A percentile compares a stretch with the other conserved stretches of the same genome.
These are phyloP conservation scores for Cajanus cajan DNA, from an alignment of 306 rosid species.

Conservation along the genomic window DNA sequence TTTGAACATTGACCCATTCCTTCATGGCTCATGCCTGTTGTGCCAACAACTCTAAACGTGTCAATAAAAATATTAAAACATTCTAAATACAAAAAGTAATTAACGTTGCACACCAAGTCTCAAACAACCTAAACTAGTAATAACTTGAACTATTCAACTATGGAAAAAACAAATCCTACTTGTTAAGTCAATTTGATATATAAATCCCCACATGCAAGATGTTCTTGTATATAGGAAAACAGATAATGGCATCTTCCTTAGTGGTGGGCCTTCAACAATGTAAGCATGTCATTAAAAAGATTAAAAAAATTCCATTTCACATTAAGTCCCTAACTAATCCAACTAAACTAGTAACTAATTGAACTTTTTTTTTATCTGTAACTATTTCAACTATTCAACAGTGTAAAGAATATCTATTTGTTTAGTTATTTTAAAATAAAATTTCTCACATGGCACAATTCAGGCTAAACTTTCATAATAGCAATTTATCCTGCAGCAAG, in stretches of 20 bases:
- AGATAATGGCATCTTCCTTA: slow-evolving; percentile 8
- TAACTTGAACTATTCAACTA: slow-evolving; percentile 17
- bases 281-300: not conserved
- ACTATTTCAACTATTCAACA: slow-evolving; percentile 25
- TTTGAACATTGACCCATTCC: not conserved
- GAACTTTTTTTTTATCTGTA: not conserved
- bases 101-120: not conserved
- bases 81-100: not conserved
- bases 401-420: slow-evolving; percentile 7
- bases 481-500: not conserved
- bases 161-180: not conserved
- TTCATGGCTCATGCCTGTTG: not conserved
- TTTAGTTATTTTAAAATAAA: slow-evolving; percentile 9
- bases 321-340: slow-evolving; percentile 24
- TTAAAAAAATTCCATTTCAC: not conserved
- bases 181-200: slow-evolving; percentile 12
- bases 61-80: not conserved
- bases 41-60: not conserved
- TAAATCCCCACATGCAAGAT: slow-evolving; percentile 27
- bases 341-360: slow-evolving; percentile 20
- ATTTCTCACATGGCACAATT: slow-evolving; percentile 18
- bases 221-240: not conserved
- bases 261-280: not conserved
- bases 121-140: slow-evolving; percentile 26
- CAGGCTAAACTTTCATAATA: not conserved